Conservation (phyloP, 2,329 filamentous ascomycete species). For the Samsoniella hepiali region DNA sequence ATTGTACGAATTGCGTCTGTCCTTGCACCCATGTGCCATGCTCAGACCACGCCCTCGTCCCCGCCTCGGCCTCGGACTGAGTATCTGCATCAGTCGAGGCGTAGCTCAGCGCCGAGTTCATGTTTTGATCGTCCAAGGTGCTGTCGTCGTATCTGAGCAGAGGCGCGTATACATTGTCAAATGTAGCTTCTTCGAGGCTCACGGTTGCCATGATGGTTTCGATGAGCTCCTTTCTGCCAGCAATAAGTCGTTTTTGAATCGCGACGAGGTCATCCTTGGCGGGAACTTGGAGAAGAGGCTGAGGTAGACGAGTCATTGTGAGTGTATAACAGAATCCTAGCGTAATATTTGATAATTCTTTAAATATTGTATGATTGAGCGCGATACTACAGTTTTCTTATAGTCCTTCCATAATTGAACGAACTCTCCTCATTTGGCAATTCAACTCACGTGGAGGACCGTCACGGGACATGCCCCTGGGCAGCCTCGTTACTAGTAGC, state of each 20-base stretch:
- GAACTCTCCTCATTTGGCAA: background rate
- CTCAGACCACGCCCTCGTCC: background rate
- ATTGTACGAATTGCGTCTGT: background rate
- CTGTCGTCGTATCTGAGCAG: slow-evolving; percentile 5
- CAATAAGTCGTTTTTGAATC: background rate
- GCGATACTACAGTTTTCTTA: no score
- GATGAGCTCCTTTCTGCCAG: background rate
- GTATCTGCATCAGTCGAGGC: background rate
- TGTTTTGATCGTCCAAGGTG: background rate
- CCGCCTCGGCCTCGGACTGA: background rate
- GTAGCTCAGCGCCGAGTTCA: slow-evolving; percentile 1
- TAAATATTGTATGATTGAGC: no score
- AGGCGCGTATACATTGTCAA: slow-evolving; percentile 4
- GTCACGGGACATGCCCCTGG: slow-evolving; percentile 2
- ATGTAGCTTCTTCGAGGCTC: background rate
- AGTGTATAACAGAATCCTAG: background rate
- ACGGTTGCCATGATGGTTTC: slow-evolving; percentile 6
- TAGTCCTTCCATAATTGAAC: no score
- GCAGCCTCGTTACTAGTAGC: slow-evolving; percentile 11
- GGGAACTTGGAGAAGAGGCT: background rate
- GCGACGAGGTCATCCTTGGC: background rate
- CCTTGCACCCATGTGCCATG: background rate
- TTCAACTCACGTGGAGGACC: background rate
- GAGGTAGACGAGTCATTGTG: slow-evolving; percentile 6
- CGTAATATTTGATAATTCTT: no score